Percentiles rank a stretch among this genome's conserved stretches.
Evolutionary conservation across 495 filamentous ascomycete species (phyloP).

Genomic region (Aspergillus ellipticus): DNA sequence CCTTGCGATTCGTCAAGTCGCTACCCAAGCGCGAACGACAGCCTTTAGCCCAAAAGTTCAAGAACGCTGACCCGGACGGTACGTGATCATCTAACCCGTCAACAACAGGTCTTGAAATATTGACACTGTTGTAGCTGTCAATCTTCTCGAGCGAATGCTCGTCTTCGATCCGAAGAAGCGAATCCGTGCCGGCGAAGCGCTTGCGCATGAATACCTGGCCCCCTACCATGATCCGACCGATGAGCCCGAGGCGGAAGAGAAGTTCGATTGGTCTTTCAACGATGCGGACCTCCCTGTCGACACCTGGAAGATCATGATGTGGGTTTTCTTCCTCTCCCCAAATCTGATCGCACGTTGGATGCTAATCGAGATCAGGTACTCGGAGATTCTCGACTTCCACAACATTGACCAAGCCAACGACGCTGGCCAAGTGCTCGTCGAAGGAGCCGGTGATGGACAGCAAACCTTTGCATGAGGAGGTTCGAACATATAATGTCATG

Average conservation of each 20-base stretch:
- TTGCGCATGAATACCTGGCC: conserved; percentile 88
- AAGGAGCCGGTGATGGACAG: conserved; percentile 33
- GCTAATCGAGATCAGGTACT: conserved; percentile 68
- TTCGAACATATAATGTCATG: conserved; percentile 2
- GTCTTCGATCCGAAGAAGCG: conserved; percentile 95
- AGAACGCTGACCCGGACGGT: conserved; percentile 92
- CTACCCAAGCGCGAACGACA: conserved; percentile 93
- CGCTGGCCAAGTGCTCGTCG: conserved; percentile 32
- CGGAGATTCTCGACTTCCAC: conserved; percentile 98
- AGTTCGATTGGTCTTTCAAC: conserved; percentile 99
- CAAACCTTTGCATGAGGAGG: conserved; percentile 29
- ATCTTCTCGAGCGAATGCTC: conserved; percentile 93
- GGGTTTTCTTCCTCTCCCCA: conserved; percentile 19
- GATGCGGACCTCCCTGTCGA: conserved; percentile 96
- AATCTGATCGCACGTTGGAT: neutral
- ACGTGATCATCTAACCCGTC: conserved; percentile 23
- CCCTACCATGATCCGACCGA: conserved; percentile 97
- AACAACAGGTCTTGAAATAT: neutral
- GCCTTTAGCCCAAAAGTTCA: conserved; percentile 87
- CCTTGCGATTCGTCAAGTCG: conserved; percentile 93
- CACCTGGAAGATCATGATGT: conserved; percentile 99
- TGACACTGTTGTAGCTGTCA: conserved; percentile 63
- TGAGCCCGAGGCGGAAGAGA: conserved; percentile 92
- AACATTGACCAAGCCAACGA: conserved; percentile 69
- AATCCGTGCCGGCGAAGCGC: conserved; percentile 75